These are phyloP conservation scores for Hirsutella thompsonii DNA, from an alignment of 2,329 filamentous ascomycete species.

Conservation along the genomic window DNA sequence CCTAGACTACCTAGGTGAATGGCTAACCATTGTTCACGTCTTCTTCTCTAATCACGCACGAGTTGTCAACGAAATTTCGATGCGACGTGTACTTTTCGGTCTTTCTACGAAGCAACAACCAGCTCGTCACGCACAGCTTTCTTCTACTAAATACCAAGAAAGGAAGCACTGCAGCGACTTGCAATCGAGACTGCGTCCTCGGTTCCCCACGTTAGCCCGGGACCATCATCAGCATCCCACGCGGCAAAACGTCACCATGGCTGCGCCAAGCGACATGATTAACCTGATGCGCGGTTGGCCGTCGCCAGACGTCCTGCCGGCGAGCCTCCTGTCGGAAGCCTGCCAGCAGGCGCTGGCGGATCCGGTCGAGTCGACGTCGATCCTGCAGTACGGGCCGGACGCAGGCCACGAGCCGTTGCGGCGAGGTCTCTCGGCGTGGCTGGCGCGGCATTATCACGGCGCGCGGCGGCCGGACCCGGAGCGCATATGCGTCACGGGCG, in stretches of 20 bases:
- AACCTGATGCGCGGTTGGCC: slow-evolving; percentile 62
- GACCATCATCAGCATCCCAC: no score
- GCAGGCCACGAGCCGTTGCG: slow-evolving; percentile 60
- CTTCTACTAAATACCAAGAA: no score
- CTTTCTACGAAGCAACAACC: no score
- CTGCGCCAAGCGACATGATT: slow-evolving; percentile 30
- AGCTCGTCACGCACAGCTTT: no score
- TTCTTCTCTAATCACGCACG: no score
- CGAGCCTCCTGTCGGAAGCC: slow-evolving; percentile 45
- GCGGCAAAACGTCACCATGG: slow-evolving; percentile 5
- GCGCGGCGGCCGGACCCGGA: slow-evolving; percentile 30
- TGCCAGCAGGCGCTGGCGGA: slow-evolving; percentile 48
- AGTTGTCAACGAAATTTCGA: no score
- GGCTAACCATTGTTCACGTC: no score
- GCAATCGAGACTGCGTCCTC: no score
- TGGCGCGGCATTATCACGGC: slow-evolving; percentile 46
- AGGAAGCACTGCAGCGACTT: no score
- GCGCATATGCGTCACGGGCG: slow-evolving; percentile 70
- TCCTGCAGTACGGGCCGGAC: slow-evolving; percentile 71
- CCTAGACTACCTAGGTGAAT: no score
- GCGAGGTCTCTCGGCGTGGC: slow-evolving; percentile 55
- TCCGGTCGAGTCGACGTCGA: slow-evolving; percentile 43
- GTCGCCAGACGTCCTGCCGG: slow-evolving; percentile 48
- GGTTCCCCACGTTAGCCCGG: no score
- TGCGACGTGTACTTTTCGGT: no score